phyloP scores from a whole-genome alignment of 208 protist species.

The Wallacemonas sp. region DNA sequence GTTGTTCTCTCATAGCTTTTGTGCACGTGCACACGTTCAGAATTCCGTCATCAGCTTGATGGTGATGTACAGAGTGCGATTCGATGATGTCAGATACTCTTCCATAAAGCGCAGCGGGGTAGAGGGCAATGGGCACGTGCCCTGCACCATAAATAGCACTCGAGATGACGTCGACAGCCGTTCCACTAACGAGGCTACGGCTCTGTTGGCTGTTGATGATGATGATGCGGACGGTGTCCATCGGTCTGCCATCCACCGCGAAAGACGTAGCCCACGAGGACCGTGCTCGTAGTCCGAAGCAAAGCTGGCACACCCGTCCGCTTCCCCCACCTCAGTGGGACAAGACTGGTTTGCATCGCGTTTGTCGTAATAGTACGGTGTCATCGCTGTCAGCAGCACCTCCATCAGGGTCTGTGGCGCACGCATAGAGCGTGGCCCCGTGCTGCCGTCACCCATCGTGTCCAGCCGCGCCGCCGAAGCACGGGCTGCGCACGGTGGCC shows the following conservation, averaged over 20 bases:
- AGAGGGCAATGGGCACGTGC: background rate
- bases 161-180: background rate
- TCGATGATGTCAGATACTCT: conserved; percentile 10
- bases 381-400: background rate
- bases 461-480: too few relatives aligned
- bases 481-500: background rate
- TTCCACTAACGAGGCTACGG: too few relatives aligned
- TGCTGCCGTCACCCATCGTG: too few relatives aligned
- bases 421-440: background rate
- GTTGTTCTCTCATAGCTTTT: too few relatives aligned
- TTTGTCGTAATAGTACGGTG: background rate
- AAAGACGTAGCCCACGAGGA: background rate
- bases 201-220: too few relatives aligned
- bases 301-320: background rate
- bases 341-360: background rate
- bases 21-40: too few relatives aligned
- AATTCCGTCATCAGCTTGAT: background rate
- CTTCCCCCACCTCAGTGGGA: background rate
- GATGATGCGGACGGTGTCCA: too few relatives aligned
- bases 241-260: background rate
- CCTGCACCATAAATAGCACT: conserved; percentile 7
- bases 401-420: conserved; percentile 6
- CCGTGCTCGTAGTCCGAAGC: background rate
- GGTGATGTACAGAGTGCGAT: conserved; percentile 1
- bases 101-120: conserved; percentile 1